Evolutionary conservation across 176 grass and related monocot species (phyloP), one percentile per base, ranked within the genome.

Genomic region (Phyllostachys edulis): DNA sequence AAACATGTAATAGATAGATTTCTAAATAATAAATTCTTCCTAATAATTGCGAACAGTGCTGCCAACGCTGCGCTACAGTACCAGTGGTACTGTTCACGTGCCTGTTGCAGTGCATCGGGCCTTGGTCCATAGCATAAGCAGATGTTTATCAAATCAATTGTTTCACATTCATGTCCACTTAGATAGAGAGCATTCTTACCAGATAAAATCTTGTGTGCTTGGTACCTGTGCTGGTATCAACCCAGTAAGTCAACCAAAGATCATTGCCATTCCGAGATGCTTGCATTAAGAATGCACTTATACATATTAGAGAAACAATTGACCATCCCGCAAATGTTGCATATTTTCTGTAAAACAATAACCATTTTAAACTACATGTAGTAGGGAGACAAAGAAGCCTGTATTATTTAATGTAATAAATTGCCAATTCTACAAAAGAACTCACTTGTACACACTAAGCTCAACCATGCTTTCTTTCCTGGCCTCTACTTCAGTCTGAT

Each of bases 231-330:
- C 71, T 90, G 5, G 87, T 75, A 82, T 98, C 96, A 75, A 98
- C 96, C 96, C 95, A 98, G 73, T 93, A 84, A 82, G 96, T 91
- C 80, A 98, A 85, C 96, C 96, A 98, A 71, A 98, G 79, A 90
- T 98, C 96, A 87, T 98, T 98, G 24, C 96, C 92, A 76, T 98
- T 98, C 52, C 96, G 96, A 86, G 96, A 95, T 79, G 87, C 87
- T 98, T 98, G 96, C 92, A 98, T 98, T 47, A 95, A 86, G 83
- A 90, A 76, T 65, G 91, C 91, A 32, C 90, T 91, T 52, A 95
- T 67, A 65, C 83, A 90, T 89, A 95, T 98, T 62, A 98, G 39
- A 78, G 88, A 60, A 44, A 91, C 91, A 88, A 91, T 56, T 60
- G 80, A 86, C 82, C 84, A 91, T 24, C 96, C 87, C 6, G 80